phyloP scores from a whole-genome alignment of 768 basidiomycete species.

The Bullera alba region DNA sequence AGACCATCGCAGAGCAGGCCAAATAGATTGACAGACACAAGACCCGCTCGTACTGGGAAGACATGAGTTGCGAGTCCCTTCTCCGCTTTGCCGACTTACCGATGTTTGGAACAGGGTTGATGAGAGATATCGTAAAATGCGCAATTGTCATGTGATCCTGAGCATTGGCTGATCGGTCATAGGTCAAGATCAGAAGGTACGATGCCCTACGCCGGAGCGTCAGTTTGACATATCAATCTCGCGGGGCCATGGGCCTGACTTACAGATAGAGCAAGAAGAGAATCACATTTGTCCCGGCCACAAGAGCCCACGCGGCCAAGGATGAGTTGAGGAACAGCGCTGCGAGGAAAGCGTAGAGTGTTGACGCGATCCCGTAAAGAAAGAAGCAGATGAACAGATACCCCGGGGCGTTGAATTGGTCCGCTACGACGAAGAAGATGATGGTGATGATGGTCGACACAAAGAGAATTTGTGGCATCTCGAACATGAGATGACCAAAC shows the following conservation, averaged over 20 bases:
- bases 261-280: conserved; percentile 58
- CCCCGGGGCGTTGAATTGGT: conserved; percentile 65
- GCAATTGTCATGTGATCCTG: conserved; percentile 56
- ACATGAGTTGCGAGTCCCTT: conserved; percentile 36
- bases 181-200: conserved; percentile 67
- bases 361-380: conserved; percentile 61
- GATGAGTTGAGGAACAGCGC: conserved; percentile 61
- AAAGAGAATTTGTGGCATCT: conserved; percentile 57
- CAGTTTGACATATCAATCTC: neutral
- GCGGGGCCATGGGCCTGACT: neutral
- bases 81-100: conserved; percentile 4
- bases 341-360: conserved; percentile 63
- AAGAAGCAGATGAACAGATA: conserved; percentile 52
- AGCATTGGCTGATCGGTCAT: conserved; percentile 58
- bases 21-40: conserved; percentile 74
- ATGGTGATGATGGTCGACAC: conserved; percentile 60
- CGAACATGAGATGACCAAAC: conserved; percentile 72
- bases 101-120: conserved; percentile 57
- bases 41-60: conserved; percentile 61
- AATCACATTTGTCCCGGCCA: conserved; percentile 66
- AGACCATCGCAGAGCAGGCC: conserved; percentile 62
- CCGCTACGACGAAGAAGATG: conserved; percentile 55
- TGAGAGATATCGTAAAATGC: conserved; percentile 62
- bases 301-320: conserved; percentile 64
- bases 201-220: conserved; percentile 49